Evolutionary conservation across 306 rosid species (phyloP).

Genomic region (Quercus rubra): DNA sequence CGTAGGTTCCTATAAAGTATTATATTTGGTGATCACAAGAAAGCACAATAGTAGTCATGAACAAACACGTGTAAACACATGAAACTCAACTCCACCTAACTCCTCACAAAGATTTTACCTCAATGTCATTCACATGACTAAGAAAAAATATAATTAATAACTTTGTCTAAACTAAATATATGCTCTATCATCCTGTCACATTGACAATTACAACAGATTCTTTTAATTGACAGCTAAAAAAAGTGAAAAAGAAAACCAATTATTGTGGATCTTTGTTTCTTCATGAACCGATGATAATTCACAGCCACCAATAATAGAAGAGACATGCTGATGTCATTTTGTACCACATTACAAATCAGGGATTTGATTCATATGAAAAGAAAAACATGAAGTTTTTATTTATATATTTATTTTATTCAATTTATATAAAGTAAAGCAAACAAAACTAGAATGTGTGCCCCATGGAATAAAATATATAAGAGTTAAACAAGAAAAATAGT

Average conservation of each 20-base stretch:
- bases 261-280: not conserved
- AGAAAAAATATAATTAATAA: too few species aligned
- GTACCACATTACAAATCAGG: conserved; percentile 19
- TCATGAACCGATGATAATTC: conserved; percentile 34
- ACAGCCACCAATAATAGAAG: not conserved
- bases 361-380: conserved; percentile 9
- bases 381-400: conserved; percentile 1
- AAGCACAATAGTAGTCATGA: too few species aligned
- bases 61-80: too few species aligned
- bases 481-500: conserved; percentile 23
- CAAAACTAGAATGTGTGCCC: conserved; percentile 2
- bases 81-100: too few species aligned
- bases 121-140: too few species aligned
- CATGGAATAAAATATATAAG: conserved; percentile 22
- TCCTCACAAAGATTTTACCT: too few species aligned
- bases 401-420: not conserved
- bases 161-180: too few species aligned
- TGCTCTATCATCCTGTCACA: not conserved
- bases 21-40: too few species aligned
- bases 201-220: not conserved
- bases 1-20: too few species aligned
- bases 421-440: conserved; percentile 33
- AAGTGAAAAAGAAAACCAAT: conserved; percentile 6
- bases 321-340: conserved; percentile 23
- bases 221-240: not conserved